Evolutionary conservation across 169 alveolate species (phyloP).

Genomic region (Cryptosporidium xiaoi): DNA sequence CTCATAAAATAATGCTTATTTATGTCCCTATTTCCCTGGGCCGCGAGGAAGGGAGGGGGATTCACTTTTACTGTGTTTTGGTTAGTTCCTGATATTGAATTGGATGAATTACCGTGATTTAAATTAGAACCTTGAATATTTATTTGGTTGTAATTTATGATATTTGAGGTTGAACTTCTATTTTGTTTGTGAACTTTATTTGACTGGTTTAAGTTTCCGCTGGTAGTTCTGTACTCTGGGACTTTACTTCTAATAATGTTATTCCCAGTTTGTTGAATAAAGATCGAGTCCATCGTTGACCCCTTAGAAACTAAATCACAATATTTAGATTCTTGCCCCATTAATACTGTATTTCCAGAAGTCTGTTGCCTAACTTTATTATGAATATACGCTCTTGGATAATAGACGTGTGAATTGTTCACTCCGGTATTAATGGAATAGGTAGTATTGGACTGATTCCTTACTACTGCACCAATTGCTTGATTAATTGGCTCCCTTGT

Average conservation of each 20-base stretch:
- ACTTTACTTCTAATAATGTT: no score
- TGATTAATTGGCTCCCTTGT: not conserved
- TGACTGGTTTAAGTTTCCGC: no score
- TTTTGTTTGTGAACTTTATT: not conserved
- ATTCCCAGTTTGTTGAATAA: no score
- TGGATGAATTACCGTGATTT: no score
- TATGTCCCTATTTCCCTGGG: not conserved
- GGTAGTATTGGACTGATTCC: constrained; percentile 1
- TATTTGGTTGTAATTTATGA: constrained; percentile 15
- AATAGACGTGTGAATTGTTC: constrained; percentile 39
- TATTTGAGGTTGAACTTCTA: constrained; percentile 20
- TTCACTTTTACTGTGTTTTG: not conserved
- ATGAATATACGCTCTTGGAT: constrained; percentile 64
- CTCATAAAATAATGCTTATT: constrained; percentile 29
- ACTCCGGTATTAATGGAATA: constrained; percentile 10
- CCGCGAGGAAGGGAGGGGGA: constrained; percentile 49
- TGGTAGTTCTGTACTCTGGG: no score
- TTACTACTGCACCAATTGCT: constrained; percentile 22
- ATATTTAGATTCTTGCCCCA: constrained; percentile 16
- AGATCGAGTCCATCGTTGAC: not conserved
- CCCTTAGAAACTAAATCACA: not conserved
- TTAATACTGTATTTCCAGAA: not conserved
- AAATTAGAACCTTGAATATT: not conserved
- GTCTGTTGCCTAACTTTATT: constrained; percentile 3
- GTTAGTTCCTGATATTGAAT: not conserved